Percentiles rank a stretch among this genome's conserved stretches.
Evolutionary conservation across 1,284 basidiomycete species (phyloP).

Genomic region (Ustilago lituana): DNA sequence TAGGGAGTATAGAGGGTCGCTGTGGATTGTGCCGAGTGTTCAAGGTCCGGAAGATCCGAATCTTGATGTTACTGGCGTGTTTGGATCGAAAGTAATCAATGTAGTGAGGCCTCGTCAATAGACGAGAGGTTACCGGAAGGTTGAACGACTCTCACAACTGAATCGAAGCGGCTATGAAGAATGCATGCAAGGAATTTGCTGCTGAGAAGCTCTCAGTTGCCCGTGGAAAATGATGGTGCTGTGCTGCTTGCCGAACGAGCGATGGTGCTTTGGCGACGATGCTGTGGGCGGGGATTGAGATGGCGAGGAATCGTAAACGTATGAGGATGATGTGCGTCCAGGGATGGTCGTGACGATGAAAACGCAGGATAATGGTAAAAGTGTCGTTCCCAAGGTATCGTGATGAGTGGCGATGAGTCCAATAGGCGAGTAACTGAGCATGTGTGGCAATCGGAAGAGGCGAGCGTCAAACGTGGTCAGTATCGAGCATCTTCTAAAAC

Average conservation of each 20-base stretch:
- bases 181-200: slow-evolving; percentile 9
- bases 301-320: too few species aligned
- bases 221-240: neutral
- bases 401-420: too few species aligned
- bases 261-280: too few species aligned
- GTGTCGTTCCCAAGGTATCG: too few species aligned
- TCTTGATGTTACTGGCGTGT: slow-evolving; percentile 1
- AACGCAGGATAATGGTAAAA: neutral
- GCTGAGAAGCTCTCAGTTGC: slow-evolving; percentile 25
- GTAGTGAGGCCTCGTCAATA: slow-evolving; percentile 3
- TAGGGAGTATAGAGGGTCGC: too few species aligned
- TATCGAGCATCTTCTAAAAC: slow-evolving; percentile 8
- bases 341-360: neutral
- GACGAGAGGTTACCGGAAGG: slow-evolving; percentile 11
- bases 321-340: too few species aligned
- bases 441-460: too few species aligned
- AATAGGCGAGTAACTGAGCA: too few species aligned
- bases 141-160: slow-evolving; percentile 14
- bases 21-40: too few species aligned
- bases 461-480: neutral
- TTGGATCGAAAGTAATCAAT: slow-evolving; percentile 7
- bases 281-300: too few species aligned
- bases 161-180: neutral
- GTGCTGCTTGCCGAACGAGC: too few species aligned
- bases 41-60: too few species aligned